Conservation (phyloP, 2,329 filamentous ascomycete genomes). For the Aspergillus novoparasiticus region DNA sequence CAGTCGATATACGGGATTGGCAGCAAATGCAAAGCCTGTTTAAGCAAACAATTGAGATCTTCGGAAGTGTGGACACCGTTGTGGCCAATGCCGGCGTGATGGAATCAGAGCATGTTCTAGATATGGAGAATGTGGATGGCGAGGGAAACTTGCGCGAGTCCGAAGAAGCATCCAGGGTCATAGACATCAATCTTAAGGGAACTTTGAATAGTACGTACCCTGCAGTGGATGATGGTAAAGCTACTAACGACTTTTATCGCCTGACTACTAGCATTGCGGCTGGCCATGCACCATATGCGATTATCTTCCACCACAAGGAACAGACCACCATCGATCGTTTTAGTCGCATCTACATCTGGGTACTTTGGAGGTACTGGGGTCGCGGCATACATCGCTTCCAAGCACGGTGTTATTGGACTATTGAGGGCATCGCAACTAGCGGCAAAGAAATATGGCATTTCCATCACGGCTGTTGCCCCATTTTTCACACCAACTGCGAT, state of each 20-base stretch:
- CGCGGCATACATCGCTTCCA: background rate
- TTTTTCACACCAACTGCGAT: background rate
- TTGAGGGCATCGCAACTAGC: background rate
- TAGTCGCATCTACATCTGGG: background rate
- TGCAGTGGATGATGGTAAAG: rapidly evolving
- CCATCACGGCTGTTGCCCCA: background rate
- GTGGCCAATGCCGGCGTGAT: background rate
- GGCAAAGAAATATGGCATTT: background rate
- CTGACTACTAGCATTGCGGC: background rate
- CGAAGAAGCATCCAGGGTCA: background rate
- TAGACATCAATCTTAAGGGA: background rate
- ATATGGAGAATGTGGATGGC: background rate
- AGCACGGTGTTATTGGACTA: background rate
- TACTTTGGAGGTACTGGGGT: background rate
- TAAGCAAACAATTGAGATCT: background rate
- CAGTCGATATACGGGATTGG: background rate
- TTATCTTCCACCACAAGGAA: background rate
- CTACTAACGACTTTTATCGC: background rate
- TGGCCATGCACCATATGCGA: background rate
- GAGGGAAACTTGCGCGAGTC: background rate
- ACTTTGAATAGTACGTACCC: background rate
- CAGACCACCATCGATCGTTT: background rate
- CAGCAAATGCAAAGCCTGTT: background rate
- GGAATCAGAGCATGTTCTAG: background rate
- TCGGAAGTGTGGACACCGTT: background rate